phyloP scores from a whole-genome alignment of 257 asterid species.

The Solanum bulbocastanum region DNA sequence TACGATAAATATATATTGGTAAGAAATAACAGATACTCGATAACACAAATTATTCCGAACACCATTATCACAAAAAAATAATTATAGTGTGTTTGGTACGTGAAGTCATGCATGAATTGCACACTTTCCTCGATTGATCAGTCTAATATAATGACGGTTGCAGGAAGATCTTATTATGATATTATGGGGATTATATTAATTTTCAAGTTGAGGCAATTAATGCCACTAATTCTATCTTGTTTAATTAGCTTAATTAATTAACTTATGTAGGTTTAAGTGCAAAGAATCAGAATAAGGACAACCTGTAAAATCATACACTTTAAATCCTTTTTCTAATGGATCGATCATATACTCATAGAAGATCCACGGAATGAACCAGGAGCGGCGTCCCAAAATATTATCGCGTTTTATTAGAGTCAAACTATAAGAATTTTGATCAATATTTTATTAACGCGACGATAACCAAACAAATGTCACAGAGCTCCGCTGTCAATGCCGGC shows the following conservation, averaged over 20 bases:
- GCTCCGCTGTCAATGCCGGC: neutral
- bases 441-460: neutral
- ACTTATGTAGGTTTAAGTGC: neutral
- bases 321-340: neutral
- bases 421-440: neutral
- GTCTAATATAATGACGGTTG: neutral
- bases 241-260: neutral
- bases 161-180: neutral
- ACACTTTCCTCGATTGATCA: neutral
- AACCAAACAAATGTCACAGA: neutral
- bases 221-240: neutral
- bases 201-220: neutral
- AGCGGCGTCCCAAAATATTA: neutral
- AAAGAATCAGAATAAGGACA: neutral
- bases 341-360: neutral
- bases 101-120: neutral
- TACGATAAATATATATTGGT: neutral
- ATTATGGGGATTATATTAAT: neutral
- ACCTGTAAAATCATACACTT: neutral
- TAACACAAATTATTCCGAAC: neutral
- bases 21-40: neutral
- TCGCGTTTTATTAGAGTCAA: accelerated
- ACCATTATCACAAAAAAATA: neutral
- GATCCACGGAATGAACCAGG: neutral
- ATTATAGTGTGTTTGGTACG: neutral